Conservation (phyloP, 441 rosid genomes). For the Gossypium schwendimanii region DNA sequence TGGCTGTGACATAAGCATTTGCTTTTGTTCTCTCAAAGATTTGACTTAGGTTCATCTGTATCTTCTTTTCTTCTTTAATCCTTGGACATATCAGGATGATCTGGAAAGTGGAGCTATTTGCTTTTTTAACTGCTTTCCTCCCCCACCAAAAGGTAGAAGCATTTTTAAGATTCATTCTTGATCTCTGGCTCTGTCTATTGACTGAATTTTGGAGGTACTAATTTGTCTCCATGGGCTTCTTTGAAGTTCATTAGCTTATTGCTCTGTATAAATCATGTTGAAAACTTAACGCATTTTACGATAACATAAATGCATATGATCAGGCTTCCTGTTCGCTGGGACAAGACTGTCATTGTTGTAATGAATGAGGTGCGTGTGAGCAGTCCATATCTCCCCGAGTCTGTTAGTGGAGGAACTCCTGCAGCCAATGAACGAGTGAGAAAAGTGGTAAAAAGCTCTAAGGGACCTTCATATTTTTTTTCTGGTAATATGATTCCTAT, state of each 20-base stretch:
- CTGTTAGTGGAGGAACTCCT: conserved; percentile 79
- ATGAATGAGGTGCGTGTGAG: conserved; percentile 80
- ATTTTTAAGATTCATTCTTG: conserved; percentile 4
- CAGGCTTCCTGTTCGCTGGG: conserved; percentile 98
- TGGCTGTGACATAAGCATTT: not conserved
- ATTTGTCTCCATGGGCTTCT: not conserved
- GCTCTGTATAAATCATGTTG: not conserved
- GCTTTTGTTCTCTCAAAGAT: not conserved
- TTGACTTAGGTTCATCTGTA: not conserved
- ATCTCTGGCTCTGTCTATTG: not conserved
- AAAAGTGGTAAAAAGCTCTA: conserved; percentile 70
- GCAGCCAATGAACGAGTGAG: conserved; percentile 87
- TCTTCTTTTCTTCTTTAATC: not conserved
- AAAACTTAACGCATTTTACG: not conserved
- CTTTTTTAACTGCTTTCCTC: not conserved
- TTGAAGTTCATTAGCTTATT: not conserved
- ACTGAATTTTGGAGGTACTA: not conserved
- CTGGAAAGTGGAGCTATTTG: not conserved
- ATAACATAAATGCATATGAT: conserved; percentile 8
- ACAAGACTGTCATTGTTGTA: conserved; percentile 74
- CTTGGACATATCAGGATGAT: not conserved
- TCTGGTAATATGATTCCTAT: not conserved
- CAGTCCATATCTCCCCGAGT: conserved; percentile 78
- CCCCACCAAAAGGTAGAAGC: not conserved
- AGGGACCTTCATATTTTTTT: not conserved